Percentiles rank a stretch among this genome's conserved stretches.
phyloP scores from a whole-genome alignment of 352 stramenopile genomes.

The Blastocystis sp. region DNA sequence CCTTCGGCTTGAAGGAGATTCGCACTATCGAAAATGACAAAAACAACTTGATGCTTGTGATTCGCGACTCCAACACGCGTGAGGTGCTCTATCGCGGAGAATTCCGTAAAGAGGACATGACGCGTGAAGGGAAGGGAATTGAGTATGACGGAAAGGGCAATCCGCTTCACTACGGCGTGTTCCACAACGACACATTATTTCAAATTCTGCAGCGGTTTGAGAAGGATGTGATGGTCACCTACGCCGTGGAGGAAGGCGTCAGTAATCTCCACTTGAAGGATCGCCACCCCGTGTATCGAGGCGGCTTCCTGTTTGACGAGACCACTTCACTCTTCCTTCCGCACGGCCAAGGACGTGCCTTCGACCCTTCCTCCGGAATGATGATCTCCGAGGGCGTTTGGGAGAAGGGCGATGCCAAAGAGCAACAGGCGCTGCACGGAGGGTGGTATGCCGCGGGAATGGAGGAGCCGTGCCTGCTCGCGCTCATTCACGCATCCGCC shows the following conservation, averaged over 20 bases:
- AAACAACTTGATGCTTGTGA: not conserved
- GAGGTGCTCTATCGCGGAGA: slow-evolving; percentile 13
- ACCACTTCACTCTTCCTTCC: not conserved
- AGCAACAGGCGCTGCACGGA: not conserved
- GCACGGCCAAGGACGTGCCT: not conserved
- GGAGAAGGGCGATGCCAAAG: not conserved
- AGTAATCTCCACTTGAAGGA: not conserved
- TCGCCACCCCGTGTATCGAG: not conserved
- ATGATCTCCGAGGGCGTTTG: not conserved
- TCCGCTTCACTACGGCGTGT: slow-evolving; percentile 4
- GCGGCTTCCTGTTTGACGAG: slow-evolving; percentile 30
- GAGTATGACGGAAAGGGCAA: slow-evolving; percentile 5
- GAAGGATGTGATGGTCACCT: not conserved
- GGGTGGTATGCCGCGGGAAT: not conserved
- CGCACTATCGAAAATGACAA: not conserved
- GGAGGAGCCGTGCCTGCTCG: not conserved
- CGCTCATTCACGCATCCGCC: not conserved
- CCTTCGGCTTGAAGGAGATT: not conserved
- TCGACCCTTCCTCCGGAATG: not conserved
- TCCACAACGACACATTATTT: not conserved
- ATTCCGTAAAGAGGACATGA: not conserved
- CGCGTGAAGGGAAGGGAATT: not conserved
- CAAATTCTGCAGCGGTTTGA: not conserved
- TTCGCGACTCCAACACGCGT: not conserved
- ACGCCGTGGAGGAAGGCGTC: not conserved